Evolutionary conservation across 768 basidiomycete species (phyloP), one percentile per base, ranked within the genome.

Genomic region (Boletus rubropictus): DNA sequence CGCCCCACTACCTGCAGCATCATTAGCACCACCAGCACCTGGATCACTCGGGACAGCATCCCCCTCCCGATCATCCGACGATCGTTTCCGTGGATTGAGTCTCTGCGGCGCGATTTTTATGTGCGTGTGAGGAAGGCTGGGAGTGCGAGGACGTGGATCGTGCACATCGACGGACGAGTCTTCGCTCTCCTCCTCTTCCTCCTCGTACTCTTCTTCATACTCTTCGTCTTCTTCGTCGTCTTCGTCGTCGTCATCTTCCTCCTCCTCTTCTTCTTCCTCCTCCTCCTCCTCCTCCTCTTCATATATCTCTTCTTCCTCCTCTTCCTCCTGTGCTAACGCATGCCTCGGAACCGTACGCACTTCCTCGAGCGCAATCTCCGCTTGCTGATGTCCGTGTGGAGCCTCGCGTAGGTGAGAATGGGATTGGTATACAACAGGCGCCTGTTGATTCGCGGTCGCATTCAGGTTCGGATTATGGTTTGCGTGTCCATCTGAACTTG

Each of bases 51-150:
- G 21, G 7, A 39, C 34, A 0, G 7, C 21, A 36, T 69, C 69
- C 28, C 48, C 55, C 7, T 71, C 71, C 7, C 72, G 49, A 51
- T 72, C 71, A 42, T 63, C 61, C 15, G 68, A 72, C 1, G 66
- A 58, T 8, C 72, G 67, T 55, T 71, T 70, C 18, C 65, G 54
- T 17, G 70, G 60, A 35, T 59, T 62, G 29, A 35, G 21, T 22
- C 42, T 53, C 18, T 42, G 48, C 17, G 44, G 45, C 18, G 41
- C 46, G 18, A 46, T 53, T 40, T 59, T 59, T 7, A 50, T 21
- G 14, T 56, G 49, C 7, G 43, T 12, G 8, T 25, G 36, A 10
- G 37, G 4, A 15, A 18, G 40, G 14, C 18, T 4, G 7, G 57
- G 41, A 1, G 17, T 42, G 24, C 15, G 51, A 37, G 41, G 48